phyloP scores from a whole-genome alignment of 805 yeast species.

The Starmerella vaccinii region DNA sequence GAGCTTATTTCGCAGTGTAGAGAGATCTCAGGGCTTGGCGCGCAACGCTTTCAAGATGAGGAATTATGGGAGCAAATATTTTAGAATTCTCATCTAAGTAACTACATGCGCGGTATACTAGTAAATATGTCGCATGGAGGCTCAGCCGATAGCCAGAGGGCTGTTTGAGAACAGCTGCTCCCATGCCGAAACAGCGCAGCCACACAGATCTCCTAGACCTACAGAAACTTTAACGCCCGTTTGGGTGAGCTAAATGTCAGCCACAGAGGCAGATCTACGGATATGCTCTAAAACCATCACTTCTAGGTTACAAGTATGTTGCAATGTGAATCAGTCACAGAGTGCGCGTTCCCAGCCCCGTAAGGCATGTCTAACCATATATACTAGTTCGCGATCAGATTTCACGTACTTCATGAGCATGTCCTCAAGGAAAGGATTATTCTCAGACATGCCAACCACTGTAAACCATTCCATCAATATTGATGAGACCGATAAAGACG shows the following conservation, averaged over 20 bases:
- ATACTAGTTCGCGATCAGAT: background rate
- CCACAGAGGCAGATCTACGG: background rate
- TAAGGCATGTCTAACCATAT: background rate
- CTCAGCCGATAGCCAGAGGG: too few species aligned
- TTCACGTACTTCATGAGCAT: background rate
- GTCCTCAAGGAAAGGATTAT: background rate
- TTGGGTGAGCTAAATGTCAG: background rate
- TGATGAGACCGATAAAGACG: background rate
- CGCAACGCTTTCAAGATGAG: too few species aligned
- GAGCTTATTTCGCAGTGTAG: background rate
- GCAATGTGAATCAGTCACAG: background rate
- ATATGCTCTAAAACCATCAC: constrained; percentile 6
- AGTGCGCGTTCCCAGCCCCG: background rate
- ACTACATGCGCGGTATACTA: too few species aligned
- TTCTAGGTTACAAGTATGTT: background rate
- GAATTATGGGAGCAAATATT: too few species aligned
- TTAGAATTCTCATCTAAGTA: too few species aligned
- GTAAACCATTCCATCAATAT: background rate
- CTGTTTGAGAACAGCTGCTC: too few species aligned
- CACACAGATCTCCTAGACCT: constrained; percentile 4
- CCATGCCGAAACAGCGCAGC: too few species aligned
- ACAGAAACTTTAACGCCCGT: background rate
- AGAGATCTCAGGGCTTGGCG: background rate
- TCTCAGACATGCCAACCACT: background rate
- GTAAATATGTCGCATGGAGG: too few species aligned